Evolutionary conservation across 495 filamentous ascomycete species (phyloP).

Genomic region (Penicillium silybi): DNA sequence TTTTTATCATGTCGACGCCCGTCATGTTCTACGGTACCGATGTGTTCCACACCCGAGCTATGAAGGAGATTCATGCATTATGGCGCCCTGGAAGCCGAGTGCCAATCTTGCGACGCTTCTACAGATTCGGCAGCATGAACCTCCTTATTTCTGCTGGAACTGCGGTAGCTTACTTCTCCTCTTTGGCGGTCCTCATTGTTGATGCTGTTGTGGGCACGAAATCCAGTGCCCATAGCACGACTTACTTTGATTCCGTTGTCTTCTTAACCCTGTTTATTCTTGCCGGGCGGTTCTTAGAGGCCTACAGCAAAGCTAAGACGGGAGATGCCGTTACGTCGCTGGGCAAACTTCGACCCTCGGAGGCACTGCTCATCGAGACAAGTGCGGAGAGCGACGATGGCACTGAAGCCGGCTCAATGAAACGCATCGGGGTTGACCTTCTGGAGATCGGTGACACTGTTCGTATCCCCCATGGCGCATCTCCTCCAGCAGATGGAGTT

Average conservation of each 20-base stretch:
- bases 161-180: slow-evolving; percentile 81
- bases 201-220: slow-evolving; percentile 48
- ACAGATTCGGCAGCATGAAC: slow-evolving; percentile 96
- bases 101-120: slow-evolving; percentile 73
- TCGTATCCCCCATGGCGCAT: slow-evolving; percentile 69
- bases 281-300: slow-evolving; percentile 74
- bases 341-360: slow-evolving; percentile 71
- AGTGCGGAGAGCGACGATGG: slow-evolving; percentile 1
- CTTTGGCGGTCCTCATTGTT: slow-evolving; percentile 71
- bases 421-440: slow-evolving; percentile 60
- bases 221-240: slow-evolving; percentile 48
- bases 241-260: slow-evolving; percentile 93
- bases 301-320: slow-evolving; percentile 88
- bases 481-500: slow-evolving; percentile 80
- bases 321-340: slow-evolving; percentile 83
- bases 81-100: slow-evolving; percentile 79
- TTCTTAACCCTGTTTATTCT: slow-evolving; percentile 92
- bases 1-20: slow-evolving; percentile 83
- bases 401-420: slow-evolving; percentile 20
- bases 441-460: slow-evolving; percentile 83
- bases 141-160: slow-evolving; percentile 88
- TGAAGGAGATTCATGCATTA: slow-evolving; percentile 73
- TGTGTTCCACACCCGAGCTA: slow-evolving; percentile 73
- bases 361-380: slow-evolving; percentile 63
- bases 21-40: slow-evolving; percentile 89